Evolutionary conservation across 805 yeast species (phyloP).

Genomic region (Wickerhamomyces bovis): DNA sequence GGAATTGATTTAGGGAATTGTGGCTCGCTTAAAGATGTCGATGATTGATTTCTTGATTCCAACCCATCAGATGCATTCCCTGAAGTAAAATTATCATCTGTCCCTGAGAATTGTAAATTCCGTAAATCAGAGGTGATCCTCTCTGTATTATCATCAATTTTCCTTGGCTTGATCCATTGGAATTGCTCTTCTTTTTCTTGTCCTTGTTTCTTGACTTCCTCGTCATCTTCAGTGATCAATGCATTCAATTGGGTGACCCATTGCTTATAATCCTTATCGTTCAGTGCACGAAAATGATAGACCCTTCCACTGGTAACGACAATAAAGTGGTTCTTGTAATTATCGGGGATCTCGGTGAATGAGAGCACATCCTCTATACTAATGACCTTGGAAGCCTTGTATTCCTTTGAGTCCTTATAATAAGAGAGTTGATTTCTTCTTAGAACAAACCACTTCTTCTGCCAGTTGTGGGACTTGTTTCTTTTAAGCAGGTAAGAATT

Average conservation of each 20-base stretch:
- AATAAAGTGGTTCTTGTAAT: slow-evolving; percentile 17
- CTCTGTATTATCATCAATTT: background rate
- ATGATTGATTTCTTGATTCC: slow-evolving; percentile 6
- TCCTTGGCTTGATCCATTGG: slow-evolving; percentile 3
- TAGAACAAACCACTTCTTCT: slow-evolving; percentile 34
- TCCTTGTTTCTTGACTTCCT: background rate
- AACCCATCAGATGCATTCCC: slow-evolving; percentile 10
- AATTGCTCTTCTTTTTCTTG: background rate
- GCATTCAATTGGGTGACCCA: slow-evolving; percentile 16
- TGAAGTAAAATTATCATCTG: slow-evolving; percentile 23
- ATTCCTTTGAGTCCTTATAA: slow-evolving; percentile 34
- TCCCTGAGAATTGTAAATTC: slow-evolving; percentile 15
- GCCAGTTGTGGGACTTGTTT: slow-evolving; percentile 32
- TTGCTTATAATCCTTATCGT: slow-evolving; percentile 13
- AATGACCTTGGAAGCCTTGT: slow-evolving; percentile 31
- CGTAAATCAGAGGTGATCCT: slow-evolving; percentile 6
- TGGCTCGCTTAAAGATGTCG: slow-evolving; percentile 5
- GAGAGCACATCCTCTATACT: slow-evolving; percentile 15
- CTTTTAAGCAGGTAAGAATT: slow-evolving; percentile 29
- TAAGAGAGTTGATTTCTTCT: slow-evolving; percentile 33
- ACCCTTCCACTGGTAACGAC: slow-evolving; percentile 17
- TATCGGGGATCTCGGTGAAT: slow-evolving; percentile 17
- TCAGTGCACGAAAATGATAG: slow-evolving; percentile 17
- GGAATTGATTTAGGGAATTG: slow-evolving; percentile 6
- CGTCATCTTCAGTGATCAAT: slow-evolving; percentile 13